Base-by-base conservation (phyloP, 352 stramenopile species). In the Thraustochytrium striatum region DNA sequence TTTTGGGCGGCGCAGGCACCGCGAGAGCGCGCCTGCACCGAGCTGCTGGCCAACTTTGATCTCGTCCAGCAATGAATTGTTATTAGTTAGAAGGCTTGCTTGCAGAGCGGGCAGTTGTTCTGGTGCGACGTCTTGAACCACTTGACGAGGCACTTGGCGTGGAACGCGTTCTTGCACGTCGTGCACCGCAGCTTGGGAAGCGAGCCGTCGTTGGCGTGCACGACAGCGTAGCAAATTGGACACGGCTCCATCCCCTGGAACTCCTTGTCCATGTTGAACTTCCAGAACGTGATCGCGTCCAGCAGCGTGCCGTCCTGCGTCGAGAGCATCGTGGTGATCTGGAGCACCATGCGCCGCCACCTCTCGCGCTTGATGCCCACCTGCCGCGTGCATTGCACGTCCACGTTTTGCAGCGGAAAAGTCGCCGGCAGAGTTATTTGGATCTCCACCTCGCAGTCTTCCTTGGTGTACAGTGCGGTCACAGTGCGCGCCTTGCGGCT, bases 261-360 rank as follows among this genome's bases (percentile, higher is more conserved):
- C 81, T 93, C 87, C 70, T 91, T 88, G 55, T 93, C 88, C 5
- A 94, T 83, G 78, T 92, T 92, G 82, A 89, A 75, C 69, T 96
- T 96, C 91, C 91, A 97, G 39, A 96, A 86, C 72, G 95, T 78
- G 61, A 97, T 89, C 2, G 91, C 92, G 79, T 95, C 92, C 47
- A 95, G 85, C 53, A 97, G 84, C 65, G 91, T 95, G 1, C 90
- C 91, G 83, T 95, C 90, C 35, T 83, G 82, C 32, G 89, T 87
- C 9, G 83, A 81, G 33, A 93, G 91, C 30, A 93, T 87, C 16
- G 91, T 94, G 36, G 94, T 89, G 84, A 97, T 96, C 85, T 97
- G 92, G 36, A 97, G 84, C 55, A 96, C 90, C 91, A 91, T 96
- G 9, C 92, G 90, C 16, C 91, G 88, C 92, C 92, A 97, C 21